phyloP scores from a whole-genome alignment of 2,329 filamentous ascomycete genomes.

The Paramyrothecium sp. region DNA sequence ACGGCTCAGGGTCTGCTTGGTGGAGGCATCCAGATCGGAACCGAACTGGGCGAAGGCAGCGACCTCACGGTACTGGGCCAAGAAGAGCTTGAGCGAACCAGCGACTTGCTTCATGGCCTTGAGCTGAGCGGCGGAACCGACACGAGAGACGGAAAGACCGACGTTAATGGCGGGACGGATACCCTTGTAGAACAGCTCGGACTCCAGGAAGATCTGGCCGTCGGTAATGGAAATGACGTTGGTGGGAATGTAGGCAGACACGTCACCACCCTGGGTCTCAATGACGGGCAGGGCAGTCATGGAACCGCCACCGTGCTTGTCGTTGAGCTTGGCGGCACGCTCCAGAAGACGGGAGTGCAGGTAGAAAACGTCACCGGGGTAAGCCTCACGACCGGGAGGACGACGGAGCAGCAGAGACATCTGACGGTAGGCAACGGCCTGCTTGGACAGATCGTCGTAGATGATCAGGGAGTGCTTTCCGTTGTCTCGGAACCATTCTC shows the following conservation, averaged over 20 bases:
- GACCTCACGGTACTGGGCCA: constrained; percentile 99
- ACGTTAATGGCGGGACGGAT: constrained; percentile 99
- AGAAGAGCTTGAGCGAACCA: constrained; percentile 99
- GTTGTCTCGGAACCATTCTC: constrained; percentile 76
- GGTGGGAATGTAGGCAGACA: constrained; percentile 99
- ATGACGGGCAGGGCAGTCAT: constrained; percentile 97
- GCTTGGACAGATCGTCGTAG: constrained; percentile 96
- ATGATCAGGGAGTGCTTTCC: constrained; percentile 88
- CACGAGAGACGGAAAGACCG: constrained; percentile 99
- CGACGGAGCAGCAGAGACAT: constrained; percentile 98
- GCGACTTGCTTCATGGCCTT: constrained; percentile 99
- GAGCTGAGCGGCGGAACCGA: constrained; percentile 98
- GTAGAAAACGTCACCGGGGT: constrained; percentile 99
- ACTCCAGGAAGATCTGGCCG: constrained; percentile 99
- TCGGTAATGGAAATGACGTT: constrained; percentile 99
- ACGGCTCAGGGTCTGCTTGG: constrained; percentile 97
- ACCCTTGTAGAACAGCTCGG: constrained; percentile 99
- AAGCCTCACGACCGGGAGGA: constrained; percentile 98
- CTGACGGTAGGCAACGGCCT: constrained; percentile 96
- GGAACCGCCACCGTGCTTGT: constrained; percentile 91
- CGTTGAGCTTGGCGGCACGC: constrained; percentile 99
- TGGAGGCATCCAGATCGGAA: constrained; percentile 97
- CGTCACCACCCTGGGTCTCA: constrained; percentile 99
- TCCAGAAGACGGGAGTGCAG: constrained; percentile 98
- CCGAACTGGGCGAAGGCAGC: constrained; percentile 99